Conservation (phyloP, 176 grass and related monocot species). For the Avena atlantica region DNA sequence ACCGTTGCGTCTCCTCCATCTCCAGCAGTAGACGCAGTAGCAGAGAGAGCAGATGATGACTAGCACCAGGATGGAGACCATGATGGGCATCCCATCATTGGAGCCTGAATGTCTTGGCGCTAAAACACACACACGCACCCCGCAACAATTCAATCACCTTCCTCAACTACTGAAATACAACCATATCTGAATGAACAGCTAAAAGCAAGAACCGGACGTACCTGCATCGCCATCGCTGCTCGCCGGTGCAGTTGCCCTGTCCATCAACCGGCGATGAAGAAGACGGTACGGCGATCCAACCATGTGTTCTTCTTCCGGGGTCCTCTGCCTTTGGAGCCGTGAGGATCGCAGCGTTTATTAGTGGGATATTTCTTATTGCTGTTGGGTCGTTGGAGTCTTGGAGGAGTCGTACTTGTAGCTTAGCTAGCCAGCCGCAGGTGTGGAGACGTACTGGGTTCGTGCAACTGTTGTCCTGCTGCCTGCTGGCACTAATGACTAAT, state of each 20-base stretch:
- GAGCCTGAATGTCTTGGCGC: conserved; percentile 48
- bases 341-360: not conserved
- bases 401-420: conserved; percentile 19
- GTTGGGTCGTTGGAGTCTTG: conserved; percentile 36
- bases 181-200: not conserved
- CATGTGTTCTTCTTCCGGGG: not conserved
- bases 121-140: not conserved
- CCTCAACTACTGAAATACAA: not conserved
- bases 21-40: conserved; percentile 97
- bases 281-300: conserved; percentile 32
- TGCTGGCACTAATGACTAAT: conserved; percentile 31
- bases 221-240: conserved; percentile 17
- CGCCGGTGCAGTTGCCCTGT: not conserved
- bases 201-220: not conserved
- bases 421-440: not conserved
- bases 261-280: conserved; percentile 57
- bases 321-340: conserved; percentile 28
- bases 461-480: conserved; percentile 21
- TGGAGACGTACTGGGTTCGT: conserved; percentile 21
- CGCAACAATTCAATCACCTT: not conserved
- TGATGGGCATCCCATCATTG: conserved; percentile 61
- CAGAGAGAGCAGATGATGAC: conserved; percentile 62
- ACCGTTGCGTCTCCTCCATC: conserved; percentile 97
- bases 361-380: conserved; percentile 19
- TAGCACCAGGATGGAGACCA: conserved; percentile 75